Base-by-base conservation (phyloP, 2,329 filamentous ascomycete species). In the Fusarium dimerum region DNA sequence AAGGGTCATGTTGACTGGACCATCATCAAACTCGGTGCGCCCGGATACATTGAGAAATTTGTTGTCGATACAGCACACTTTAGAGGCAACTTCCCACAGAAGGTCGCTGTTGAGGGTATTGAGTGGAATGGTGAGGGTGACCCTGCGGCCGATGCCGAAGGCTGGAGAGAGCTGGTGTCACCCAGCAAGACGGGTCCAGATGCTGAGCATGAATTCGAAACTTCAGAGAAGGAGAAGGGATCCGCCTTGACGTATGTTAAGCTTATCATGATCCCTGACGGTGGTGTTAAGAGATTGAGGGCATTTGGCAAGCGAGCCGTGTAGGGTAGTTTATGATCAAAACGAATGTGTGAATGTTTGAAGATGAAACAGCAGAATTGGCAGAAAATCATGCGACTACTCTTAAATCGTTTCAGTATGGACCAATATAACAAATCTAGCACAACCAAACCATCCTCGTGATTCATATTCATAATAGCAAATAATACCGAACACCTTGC, bases 181-280 rank as follows among this genome's bases (percentile, higher is more conserved):
- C 80, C 87, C 13, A 85, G 82, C 74, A 87, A 85, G 72, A 87
- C 85, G 53, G 85, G 85, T 2, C 86, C 89, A 16, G 89, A 93
- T 68, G 76, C 78, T 63, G 88, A 92, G 74, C 88, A 91, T 68
- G 79, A 82, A 57, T 89, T 88, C 67, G 75, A 73, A 32, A 80
- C 76, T 48, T 64, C 78, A 51, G 76, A 84, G 16, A 75, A 79
- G 60, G 83, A 84, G 38, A 76, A 79, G 61, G 82, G 83, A 34
- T 79, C 77, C 67, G 74, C 78, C 3, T 89, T 90, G 66, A 91
- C 88, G 12, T 92, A 94, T 73, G 85, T 92, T 18, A 97, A 96
- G 80, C 78, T 97, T 69, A 89, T 90, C 34, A 94, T 97, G 69
- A 90, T 96, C 62, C 93, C 93, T 0, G 92, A 97, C 71, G 92